These are phyloP conservation scores for Starmera amethionina DNA, from an alignment of 805 yeast genomes.

Conservation along the genomic window DNA sequence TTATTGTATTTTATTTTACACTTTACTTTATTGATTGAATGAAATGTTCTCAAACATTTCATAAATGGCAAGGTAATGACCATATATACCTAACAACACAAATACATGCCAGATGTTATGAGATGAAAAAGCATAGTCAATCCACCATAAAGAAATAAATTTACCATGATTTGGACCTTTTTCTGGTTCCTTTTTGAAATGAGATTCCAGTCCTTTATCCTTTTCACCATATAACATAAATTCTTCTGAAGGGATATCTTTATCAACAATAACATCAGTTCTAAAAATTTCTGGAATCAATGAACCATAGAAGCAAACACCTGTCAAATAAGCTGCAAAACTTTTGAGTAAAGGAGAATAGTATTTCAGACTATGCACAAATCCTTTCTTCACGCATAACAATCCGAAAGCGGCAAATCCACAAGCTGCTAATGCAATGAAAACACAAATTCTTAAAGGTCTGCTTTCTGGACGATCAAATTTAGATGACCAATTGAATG, in stretches of 20 bases:
- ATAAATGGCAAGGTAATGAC: constrained; percentile 75
- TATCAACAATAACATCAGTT: constrained; percentile 52
- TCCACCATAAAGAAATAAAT: constrained; percentile 70
- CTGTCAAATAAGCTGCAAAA: constrained; percentile 64
- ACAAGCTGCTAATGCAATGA: constrained; percentile 63
- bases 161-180: constrained; percentile 21
- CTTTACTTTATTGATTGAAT: constrained; percentile 2
- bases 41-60: constrained; percentile 49
- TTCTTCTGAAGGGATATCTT: constrained; percentile 24
- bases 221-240: constrained; percentile 12
- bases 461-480: constrained; percentile 86
- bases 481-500: constrained; percentile 84
- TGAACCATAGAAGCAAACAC: constrained; percentile 82
- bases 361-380: constrained; percentile 37
- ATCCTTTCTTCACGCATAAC: constrained; percentile 46
- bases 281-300: constrained; percentile 86
- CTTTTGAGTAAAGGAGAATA: constrained; percentile 66
- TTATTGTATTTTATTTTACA: no score
- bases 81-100: constrained; percentile 82
- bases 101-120: constrained; percentile 93
- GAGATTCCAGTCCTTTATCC: constrained; percentile 18
- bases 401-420: constrained; percentile 62
- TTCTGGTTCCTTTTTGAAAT: constrained; percentile 33
- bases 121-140: constrained; percentile 62
- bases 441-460: constrained; percentile 69